Evolutionary conservation across 768 basidiomycete genomes (phyloP).

Genomic region (Boletellus sp.): DNA sequence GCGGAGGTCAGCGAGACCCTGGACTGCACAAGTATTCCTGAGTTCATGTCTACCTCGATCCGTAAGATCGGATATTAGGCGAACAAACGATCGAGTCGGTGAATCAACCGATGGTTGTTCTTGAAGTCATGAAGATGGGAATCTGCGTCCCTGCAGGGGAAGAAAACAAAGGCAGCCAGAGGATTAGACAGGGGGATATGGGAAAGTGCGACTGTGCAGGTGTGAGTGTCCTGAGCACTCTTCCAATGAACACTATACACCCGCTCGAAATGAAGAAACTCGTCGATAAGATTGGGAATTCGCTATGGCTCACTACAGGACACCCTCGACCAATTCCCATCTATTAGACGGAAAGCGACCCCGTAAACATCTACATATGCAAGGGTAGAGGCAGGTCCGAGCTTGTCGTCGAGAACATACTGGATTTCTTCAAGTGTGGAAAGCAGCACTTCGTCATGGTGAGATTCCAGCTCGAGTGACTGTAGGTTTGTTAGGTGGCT

Average conservation of each 20-base stretch:
- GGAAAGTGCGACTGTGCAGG: constrained; percentile 43
- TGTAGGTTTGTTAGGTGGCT: neutral
- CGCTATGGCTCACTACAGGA: neutral
- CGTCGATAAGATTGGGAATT: neutral
- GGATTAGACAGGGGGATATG: constrained; percentile 38
- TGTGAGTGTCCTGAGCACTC: constrained; percentile 25
- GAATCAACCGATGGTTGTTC: constrained; percentile 44
- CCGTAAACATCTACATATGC: neutral
- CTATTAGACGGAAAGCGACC: neutral
- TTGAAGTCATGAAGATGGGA: constrained; percentile 69
- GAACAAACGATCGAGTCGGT: constrained; percentile 42
- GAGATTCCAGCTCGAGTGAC: neutral
- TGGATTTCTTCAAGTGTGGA: neutral
- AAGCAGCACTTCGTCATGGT: neutral
- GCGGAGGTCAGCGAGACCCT: constrained; percentile 1
- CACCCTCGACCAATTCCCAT: constrained; percentile 2
- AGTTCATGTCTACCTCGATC: constrained; percentile 44
- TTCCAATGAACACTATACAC: too few relatives aligned
- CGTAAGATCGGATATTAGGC: constrained; percentile 46
- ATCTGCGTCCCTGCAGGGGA: constrained; percentile 47
- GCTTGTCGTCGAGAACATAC: neutral
- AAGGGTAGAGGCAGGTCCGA: constrained; percentile 1
- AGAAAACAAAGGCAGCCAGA: constrained; percentile 40
- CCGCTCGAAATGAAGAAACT: neutral
- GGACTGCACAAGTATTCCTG: constrained; percentile 12